A percentile compares a stretch with the other conserved stretches of the same genome.
phyloP scores from a whole-genome alignment of 2,329 filamentous ascomycete species.

The Sordariomycetes sp. region DNA sequence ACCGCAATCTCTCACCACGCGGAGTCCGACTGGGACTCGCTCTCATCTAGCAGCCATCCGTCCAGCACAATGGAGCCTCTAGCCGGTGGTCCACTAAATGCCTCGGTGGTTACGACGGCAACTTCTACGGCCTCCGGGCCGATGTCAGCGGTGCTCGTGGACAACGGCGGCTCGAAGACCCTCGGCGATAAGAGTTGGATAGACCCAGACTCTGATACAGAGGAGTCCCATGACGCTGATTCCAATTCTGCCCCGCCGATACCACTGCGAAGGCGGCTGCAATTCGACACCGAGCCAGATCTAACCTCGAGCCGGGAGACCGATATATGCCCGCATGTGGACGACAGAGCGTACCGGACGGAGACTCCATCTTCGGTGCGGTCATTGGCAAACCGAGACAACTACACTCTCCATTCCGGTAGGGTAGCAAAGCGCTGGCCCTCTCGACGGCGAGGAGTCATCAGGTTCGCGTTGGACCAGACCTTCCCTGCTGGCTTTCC shows the following conservation, averaged over 20 bases:
- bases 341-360: neutral
- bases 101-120: conserved; percentile 26
- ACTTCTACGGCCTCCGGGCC: conserved; percentile 26
- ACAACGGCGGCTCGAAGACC: conserved; percentile 5
- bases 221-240: neutral
- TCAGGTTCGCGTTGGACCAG: conserved; percentile 8
- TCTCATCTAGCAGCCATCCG: conserved; percentile 21
- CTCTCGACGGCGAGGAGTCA: neutral
- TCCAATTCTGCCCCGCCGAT: neutral
- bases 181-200: conserved; percentile 10
- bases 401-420: neutral
- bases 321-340: neutral
- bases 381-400: neutral
- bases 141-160: conserved; percentile 10
- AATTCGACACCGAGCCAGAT: neutral
- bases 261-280: neutral
- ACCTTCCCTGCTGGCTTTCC: conserved; percentile 13
- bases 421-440: neutral
- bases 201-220: conserved; percentile 10
- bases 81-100: conserved; percentile 20
- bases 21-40: conserved; percentile 11
- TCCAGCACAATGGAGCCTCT: conserved; percentile 23
- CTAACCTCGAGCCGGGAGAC: neutral
- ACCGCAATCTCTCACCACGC: conserved; percentile 9
- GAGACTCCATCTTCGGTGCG: neutral